Conservation (phyloP, 805 yeast genomes). For the Starmerella etchellsii region DNA sequence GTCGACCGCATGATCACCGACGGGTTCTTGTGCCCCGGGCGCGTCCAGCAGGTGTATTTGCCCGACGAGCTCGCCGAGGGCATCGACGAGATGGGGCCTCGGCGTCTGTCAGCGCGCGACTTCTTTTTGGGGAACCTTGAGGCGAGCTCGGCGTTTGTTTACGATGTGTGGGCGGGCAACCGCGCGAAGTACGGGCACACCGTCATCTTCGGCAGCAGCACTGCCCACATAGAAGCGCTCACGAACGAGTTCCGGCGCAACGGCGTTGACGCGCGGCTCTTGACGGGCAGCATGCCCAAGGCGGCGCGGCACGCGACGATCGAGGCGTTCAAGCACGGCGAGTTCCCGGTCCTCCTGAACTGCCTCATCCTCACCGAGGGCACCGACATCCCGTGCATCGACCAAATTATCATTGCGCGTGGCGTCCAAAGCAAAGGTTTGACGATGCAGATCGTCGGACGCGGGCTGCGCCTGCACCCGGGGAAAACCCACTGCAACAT, state of each 20-base stretch:
- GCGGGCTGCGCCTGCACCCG: slow-evolving; percentile 60
- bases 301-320: slow-evolving; percentile 41
- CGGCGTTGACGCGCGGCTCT: slow-evolving; percentile 59
- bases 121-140: slow-evolving; percentile 2
- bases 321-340: slow-evolving; percentile 46
- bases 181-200: slow-evolving; percentile 41
- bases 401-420: slow-evolving; percentile 61
- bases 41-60: slow-evolving; percentile 41
- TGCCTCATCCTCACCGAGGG: slow-evolving; percentile 92
- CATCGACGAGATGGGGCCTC: no score
- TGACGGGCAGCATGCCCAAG: slow-evolving; percentile 51
- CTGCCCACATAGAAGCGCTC: slow-evolving; percentile 48
- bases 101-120: slow-evolving; percentile 1
- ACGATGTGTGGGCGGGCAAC: slow-evolving; percentile 39
- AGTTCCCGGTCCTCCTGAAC: slow-evolving; percentile 62
- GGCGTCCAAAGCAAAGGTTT: slow-evolving; percentile 68
- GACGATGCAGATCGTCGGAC: slow-evolving; percentile 77
- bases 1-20: slow-evolving; percentile 53
- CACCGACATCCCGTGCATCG: slow-evolving; percentile 83
- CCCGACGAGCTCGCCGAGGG: background rate
- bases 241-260: slow-evolving; percentile 39
- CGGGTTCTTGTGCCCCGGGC: slow-evolving; percentile 58
- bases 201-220: slow-evolving; percentile 64
- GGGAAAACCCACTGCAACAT: slow-evolving; percentile 58
- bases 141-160: slow-evolving; percentile 34